phyloP scores from a whole-genome alignment of 768 basidiomycete species.

The Leccinum barrowsii region DNA sequence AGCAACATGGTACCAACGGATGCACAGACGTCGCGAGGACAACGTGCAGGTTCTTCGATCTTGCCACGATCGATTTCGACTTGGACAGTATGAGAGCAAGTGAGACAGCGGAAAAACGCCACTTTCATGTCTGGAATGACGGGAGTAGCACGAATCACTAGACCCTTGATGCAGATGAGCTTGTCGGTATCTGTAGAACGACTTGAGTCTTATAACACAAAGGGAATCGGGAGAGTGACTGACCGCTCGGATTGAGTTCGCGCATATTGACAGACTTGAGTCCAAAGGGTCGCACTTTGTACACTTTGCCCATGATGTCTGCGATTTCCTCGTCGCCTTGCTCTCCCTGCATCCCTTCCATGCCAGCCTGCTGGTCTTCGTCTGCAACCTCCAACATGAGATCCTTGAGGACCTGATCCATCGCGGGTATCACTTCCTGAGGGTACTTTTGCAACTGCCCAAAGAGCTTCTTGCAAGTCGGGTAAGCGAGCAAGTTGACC shows the following conservation, averaged over 20 bases:
- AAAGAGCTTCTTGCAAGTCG: constrained; percentile 78
- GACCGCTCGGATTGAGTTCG: constrained; percentile 89
- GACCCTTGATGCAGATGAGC: constrained; percentile 91
- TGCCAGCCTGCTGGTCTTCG: constrained; percentile 65
- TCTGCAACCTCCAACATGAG: constrained; percentile 87
- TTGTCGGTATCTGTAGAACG: constrained; percentile 85
- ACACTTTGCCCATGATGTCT: constrained; percentile 83
- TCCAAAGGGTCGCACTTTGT: constrained; percentile 92
- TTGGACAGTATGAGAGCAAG: constrained; percentile 95
- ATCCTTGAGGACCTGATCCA: constrained; percentile 96
- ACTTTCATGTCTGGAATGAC: constrained; percentile 99
- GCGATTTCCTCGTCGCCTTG: constrained; percentile 83
- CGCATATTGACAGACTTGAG: constrained; percentile 87
- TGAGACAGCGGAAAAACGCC: constrained; percentile 96
- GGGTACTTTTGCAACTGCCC: constrained; percentile 88
- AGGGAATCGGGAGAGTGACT: constrained; percentile 12
- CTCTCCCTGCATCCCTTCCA: constrained; percentile 72
- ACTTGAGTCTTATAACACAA: not conserved
- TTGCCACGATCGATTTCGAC: constrained; percentile 98
- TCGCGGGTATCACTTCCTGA: constrained; percentile 94
- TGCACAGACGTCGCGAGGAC: constrained; percentile 91
- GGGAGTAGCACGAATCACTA: constrained; percentile 95
- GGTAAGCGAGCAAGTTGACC: constrained; percentile 81
- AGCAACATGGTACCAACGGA: constrained; percentile 88
- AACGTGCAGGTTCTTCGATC: constrained; percentile 88